Evolutionary conservation across 306 rosid species (phyloP).

Genomic region (Trifolium dubium): DNA sequence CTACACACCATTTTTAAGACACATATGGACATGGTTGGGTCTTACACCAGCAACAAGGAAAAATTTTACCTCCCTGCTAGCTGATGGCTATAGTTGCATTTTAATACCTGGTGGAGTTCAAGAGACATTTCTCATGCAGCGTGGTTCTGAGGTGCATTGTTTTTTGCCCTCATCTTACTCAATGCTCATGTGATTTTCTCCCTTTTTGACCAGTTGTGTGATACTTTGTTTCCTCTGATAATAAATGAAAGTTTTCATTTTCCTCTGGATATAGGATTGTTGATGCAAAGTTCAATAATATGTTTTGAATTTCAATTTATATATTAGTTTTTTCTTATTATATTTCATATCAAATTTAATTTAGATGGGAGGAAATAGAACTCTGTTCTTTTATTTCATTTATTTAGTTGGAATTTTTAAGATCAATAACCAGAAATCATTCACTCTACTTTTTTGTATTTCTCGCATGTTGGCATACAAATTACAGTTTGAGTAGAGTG

Average conservation of each 20-base stretch:
- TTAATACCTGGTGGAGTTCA: conserved; percentile 97
- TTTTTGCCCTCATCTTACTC: conserved; percentile 32
- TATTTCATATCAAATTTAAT: conserved; percentile 7
- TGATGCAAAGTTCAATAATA: conserved; percentile 23
- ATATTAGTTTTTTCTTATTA: not conserved
- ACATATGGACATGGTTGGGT: conserved; percentile 97
- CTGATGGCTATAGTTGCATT: conserved; percentile 78
- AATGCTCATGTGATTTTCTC: conserved; percentile 26
- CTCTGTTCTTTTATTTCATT: conserved; percentile 1
- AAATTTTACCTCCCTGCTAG: conserved; percentile 63
- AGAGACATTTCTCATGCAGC: conserved; percentile 83
- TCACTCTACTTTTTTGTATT: not conserved
- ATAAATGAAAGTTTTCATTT: conserved; percentile 26
- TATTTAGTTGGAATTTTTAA: conserved; percentile 31
- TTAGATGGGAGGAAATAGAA: conserved; percentile 29
- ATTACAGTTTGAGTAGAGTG: conserved; percentile 10
- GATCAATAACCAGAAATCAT: conserved; percentile 27
- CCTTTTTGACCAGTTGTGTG: not conserved
- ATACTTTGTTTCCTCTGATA: conserved; percentile 25
- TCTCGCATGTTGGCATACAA: conserved; percentile 23
- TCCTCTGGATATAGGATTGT: conserved; percentile 20
- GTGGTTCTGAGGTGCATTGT: conserved; percentile 71
- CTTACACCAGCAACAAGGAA: conserved; percentile 71
- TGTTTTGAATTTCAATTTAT: conserved; percentile 21
- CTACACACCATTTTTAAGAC: conserved; percentile 89